Evolutionary conservation across 2,329 filamentous ascomycete genomes (phyloP).

Genomic region (Fusarium anthophilum): DNA sequence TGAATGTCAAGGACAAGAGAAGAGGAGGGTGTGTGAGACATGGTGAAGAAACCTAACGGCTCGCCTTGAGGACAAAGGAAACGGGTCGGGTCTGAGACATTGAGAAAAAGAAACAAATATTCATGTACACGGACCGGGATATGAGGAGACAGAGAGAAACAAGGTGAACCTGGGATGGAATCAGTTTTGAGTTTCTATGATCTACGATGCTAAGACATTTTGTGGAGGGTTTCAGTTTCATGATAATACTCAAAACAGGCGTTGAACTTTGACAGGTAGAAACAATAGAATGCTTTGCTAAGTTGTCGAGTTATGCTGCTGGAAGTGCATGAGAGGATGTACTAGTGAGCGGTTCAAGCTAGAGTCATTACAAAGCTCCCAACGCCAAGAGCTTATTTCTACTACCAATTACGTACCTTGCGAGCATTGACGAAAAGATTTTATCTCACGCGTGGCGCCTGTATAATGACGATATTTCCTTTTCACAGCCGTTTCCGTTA

Average conservation of each 20-base stretch:
- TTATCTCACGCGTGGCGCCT: neutral
- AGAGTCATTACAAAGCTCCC: neutral
- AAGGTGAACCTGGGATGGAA: neutral
- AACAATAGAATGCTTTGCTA: neutral
- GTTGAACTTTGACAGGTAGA: neutral
- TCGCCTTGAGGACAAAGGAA: neutral
- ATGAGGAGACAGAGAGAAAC: neutral
- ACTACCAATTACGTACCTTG: neutral
- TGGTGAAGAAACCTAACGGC: slow-evolving; percentile 22
- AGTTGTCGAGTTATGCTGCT: neutral
- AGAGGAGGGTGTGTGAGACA: slow-evolving; percentile 1
- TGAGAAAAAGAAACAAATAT: slow-evolving; percentile 1
- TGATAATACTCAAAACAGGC: neutral
- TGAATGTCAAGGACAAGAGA: neutral
- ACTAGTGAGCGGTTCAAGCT: neutral
- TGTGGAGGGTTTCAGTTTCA: neutral
- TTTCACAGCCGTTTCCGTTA: neutral
- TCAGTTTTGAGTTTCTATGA: neutral
- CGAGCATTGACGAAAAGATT: neutral
- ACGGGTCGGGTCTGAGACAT: neutral
- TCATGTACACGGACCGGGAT: neutral
- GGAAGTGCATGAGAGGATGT: neutral
- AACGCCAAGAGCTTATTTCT: neutral
- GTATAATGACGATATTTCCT: neutral
- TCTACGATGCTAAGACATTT: neutral